Evolutionary conservation across 1,284 basidiomycete genomes (phyloP).

Genomic region (Wallemia mellicola): DNA sequence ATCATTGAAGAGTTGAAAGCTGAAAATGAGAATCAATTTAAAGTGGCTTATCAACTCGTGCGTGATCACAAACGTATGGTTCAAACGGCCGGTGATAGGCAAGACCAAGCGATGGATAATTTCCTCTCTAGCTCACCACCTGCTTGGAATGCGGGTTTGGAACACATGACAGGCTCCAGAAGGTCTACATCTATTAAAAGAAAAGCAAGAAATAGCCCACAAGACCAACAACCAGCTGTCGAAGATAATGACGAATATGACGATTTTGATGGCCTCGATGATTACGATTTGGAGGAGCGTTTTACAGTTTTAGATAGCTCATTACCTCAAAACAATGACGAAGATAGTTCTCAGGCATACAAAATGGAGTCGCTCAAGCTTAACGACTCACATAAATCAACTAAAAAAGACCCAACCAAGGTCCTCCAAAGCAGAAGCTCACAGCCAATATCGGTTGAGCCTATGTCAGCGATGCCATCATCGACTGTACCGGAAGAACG

Average conservation of each 20-base stretch:
- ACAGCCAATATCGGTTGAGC: background rate
- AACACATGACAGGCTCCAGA: slow-evolving; percentile 5
- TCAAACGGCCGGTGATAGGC: slow-evolving; percentile 21
- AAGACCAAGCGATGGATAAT: slow-evolving; percentile 18
- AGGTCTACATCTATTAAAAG: background rate
- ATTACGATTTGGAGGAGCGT: slow-evolving; percentile 23
- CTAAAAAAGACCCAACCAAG: background rate
- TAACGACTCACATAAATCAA: background rate
- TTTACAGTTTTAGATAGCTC: background rate
- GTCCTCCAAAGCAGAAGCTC: background rate
- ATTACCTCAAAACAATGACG: background rate
- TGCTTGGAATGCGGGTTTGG: slow-evolving; percentile 21
- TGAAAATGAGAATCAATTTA: slow-evolving; percentile 76
- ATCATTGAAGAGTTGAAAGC: slow-evolving; percentile 54
- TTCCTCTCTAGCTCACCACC: slow-evolving; percentile 22
- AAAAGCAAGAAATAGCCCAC: slow-evolving; percentile 5
- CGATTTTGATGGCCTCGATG: slow-evolving; percentile 22
- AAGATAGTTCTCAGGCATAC: background rate
- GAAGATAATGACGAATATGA: slow-evolving; percentile 21
- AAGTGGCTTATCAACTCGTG: slow-evolving; percentile 82
- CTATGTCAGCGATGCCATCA: background rate
- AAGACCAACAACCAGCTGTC: slow-evolving; percentile 2
- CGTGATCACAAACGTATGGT: slow-evolving; percentile 62
- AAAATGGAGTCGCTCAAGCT: background rate
- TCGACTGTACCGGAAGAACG: no score